These are phyloP conservation scores for Lentinula detonsa DNA, from an alignment of 768 basidiomycete genomes.

Conservation along the genomic window DNA sequence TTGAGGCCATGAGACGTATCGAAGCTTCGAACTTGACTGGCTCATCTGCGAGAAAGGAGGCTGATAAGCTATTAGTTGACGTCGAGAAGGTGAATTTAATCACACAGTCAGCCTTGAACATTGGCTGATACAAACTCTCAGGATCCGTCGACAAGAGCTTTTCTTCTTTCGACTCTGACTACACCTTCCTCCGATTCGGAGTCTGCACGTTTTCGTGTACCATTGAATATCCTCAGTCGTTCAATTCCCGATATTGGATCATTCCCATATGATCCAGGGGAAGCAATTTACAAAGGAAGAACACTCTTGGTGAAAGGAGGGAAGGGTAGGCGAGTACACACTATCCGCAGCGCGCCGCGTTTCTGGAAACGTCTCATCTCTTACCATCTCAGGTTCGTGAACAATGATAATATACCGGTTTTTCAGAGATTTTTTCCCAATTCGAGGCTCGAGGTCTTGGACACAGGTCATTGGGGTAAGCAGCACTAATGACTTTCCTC, in stretches of 20 bases:
- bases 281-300: constrained; percentile 47
- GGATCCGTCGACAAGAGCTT: constrained; percentile 73
- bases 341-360: neutral
- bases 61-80: neutral
- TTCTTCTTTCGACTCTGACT: constrained; percentile 84
- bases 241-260: constrained; percentile 61
- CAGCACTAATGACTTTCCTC: neutral
- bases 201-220: constrained; percentile 63
- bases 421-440: constrained; percentile 71
- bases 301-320: constrained; percentile 74
- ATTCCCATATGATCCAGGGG: constrained; percentile 67
- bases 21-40: neutral
- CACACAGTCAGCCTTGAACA: neutral
- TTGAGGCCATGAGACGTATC: constrained; percentile 43
- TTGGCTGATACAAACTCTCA: constrained; percentile 19
- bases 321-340: constrained; percentile 56
- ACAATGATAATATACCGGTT: constrained; percentile 56
- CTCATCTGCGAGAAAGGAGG: neutral
- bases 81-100: neutral
- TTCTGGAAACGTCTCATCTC: neutral
- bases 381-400: constrained; percentile 56
- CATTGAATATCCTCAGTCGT: constrained; percentile 57
- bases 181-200: constrained; percentile 24
- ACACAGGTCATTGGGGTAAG: constrained; percentile 87
- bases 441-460: constrained; percentile 53